Evolutionary conservation across 495 filamentous ascomycete species (phyloP), one percentile per base, ranked within the genome.

Genomic region (Xylaria cubensis): DNA sequence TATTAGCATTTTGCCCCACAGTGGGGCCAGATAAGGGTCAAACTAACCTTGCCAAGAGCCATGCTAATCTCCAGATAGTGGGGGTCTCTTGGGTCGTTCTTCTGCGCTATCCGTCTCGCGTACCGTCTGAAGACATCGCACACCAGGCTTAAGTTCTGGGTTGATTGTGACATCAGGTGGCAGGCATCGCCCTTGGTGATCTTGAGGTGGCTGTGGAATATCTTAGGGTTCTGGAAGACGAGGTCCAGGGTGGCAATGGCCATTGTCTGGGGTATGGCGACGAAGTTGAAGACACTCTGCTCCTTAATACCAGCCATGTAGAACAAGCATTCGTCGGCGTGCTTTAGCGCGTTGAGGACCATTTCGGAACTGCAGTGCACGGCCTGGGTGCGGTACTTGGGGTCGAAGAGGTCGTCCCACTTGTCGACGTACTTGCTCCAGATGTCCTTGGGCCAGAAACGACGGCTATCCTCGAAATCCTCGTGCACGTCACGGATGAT

Each of bases 261-360:
- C 96, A 99, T 99, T 72, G 91, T 85, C 82, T 99, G 96, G n/a
- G 96, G 96, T 75, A 99, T 99, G 55, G 97, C 95, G 55, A 93
- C 93, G 80, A 99, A 99, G 86, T 99, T 98, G 91, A 99, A 99
- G n/a, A 97, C 94, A 80, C 93, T 96, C 84, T 98, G 96, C 80
- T 99, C 96, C 70, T 92, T 93, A 56, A 98, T 87, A 26, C 94
- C 97, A 29, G 97, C 97, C 83, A 99, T 92, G 85, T 99, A 99
- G 85, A 94, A 98, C 10, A 99, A 84, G 82, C 95, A 98, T 75
- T 98, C 94, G 73, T 97, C 93, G 39, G 90, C 94, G 74, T 97
- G 94, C 79, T 89, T 87, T 59, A 99, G 87, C 24, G 95, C 92
- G 69, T 95, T 92, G 50, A 98, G 84, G 26, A 97, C 90, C 95